Percentiles rank a stretch among this genome's conserved stretches.
Conservation (phyloP, 2,329 filamentous ascomycete species). For the Colletotrichum limetticola region DNA sequence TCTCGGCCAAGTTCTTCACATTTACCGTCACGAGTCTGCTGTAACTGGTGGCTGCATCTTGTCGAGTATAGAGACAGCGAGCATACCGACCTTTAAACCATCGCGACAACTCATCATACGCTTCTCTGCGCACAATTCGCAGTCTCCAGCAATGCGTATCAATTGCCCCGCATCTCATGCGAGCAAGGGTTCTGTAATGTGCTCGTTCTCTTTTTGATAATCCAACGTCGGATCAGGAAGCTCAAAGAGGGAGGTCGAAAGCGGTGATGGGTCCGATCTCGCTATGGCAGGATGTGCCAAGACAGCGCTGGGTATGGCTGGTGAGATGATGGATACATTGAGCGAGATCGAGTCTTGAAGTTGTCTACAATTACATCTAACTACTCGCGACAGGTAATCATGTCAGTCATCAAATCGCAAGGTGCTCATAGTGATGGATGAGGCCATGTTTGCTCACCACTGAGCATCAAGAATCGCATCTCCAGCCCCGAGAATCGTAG, state of each 20-base stretch:
- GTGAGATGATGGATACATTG: rapidly evolving
- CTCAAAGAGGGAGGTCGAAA: constrained; percentile 25
- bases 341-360: not conserved
- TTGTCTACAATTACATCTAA: rapidly evolving
- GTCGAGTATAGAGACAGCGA: not conserved
- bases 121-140: not conserved
- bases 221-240: constrained; percentile 11
- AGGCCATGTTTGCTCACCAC: not conserved
- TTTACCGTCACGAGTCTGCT: not conserved
- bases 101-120: not conserved
- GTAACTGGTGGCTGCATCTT: no score
- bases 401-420: not conserved
- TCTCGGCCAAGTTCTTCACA: not conserved
- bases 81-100: not conserved
- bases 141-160: constrained; percentile 13
- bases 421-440: not conserved
- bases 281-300: constrained; percentile 1
- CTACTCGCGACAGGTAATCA: not conserved
- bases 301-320: not conserved
- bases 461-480: not conserved
- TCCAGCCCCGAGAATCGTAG: not conserved
- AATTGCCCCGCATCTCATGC: constrained; percentile 1
- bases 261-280: not conserved
- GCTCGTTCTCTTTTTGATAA: constrained; percentile 15
- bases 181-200: not conserved